These are phyloP conservation scores for Kodamaea plutei DNA, from an alignment of 1,139 yeast species.

Conservation along the genomic window DNA sequence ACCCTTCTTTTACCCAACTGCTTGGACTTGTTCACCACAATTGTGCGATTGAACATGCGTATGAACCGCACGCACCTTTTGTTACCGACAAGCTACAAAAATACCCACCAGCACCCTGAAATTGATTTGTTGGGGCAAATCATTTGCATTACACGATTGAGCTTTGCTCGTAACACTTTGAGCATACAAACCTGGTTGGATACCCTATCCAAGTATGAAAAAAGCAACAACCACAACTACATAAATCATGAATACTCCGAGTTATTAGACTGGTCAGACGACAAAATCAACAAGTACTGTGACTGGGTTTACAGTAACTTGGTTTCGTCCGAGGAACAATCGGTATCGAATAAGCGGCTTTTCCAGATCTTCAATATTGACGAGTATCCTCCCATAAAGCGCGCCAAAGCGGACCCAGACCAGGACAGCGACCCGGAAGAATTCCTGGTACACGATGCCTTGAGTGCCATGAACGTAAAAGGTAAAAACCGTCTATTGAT, in stretches of 20 bases:
- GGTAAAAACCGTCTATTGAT: not conserved
- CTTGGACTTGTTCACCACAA: conserved; percentile 24
- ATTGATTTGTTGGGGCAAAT: conserved; percentile 22
- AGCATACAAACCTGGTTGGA: conserved; percentile 21
- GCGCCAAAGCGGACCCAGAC: conserved; percentile 1
- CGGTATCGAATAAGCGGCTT: conserved; percentile 31
- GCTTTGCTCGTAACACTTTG: conserved; percentile 17
- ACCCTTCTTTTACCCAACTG: conserved; percentile 29
- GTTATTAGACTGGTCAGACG: conserved; percentile 37
- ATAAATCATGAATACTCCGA: conserved; percentile 20
- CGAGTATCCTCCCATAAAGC: conserved; percentile 1
- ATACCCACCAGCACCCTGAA: conserved; percentile 25
- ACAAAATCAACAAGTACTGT: conserved; percentile 35
- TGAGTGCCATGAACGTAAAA: not conserved
- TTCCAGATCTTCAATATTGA: conserved; percentile 32
- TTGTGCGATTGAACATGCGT: conserved; percentile 12
- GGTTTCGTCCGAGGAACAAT: conserved; percentile 22
- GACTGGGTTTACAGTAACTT: conserved; percentile 37
- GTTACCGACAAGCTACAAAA: conserved; percentile 3
- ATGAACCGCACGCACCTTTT: conserved; percentile 3
- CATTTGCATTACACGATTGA: conserved; percentile 25
- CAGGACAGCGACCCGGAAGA: conserved; percentile 5
- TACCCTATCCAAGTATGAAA: conserved; percentile 17
- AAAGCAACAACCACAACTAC: conserved; percentile 18
- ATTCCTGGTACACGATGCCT: conserved; percentile 1